phyloP scores from a whole-genome alignment of 1,284 basidiomycete species.

The Neolentinus lepideus region DNA sequence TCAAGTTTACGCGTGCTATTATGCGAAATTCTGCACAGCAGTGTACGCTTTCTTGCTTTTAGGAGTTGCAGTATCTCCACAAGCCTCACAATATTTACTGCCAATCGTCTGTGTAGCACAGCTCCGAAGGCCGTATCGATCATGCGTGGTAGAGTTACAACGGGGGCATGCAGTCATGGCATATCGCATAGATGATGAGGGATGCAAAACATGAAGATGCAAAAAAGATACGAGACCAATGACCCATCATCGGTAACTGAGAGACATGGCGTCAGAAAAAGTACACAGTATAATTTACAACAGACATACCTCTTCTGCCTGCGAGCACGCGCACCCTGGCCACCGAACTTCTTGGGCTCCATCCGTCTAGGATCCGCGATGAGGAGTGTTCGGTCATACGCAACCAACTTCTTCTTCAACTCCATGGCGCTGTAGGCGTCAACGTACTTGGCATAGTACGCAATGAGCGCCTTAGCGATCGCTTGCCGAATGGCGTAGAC shows the following conservation, averaged over 20 bases:
- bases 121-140: background rate
- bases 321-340: constrained; percentile 91
- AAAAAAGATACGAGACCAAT: constrained; percentile 25
- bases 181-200: constrained; percentile 30
- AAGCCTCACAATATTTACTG: too few species aligned
- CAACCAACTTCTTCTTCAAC: constrained; percentile 93
- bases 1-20: too few species aligned
- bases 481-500: constrained; percentile 99
- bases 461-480: constrained; percentile 96
- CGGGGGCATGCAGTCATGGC: constrained; percentile 30
- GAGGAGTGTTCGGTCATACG: constrained; percentile 91
- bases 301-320: constrained; percentile 82
- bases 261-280: background rate
- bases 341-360: constrained; percentile 99
- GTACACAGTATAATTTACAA: background rate
- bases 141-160: background rate
- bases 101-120: background rate
- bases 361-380: constrained; percentile 98
- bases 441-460: constrained; percentile 98
- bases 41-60: too few species aligned
- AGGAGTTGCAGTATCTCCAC: too few species aligned
- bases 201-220: constrained; percentile 39
- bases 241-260: constrained; percentile 81
- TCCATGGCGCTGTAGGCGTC: constrained; percentile 97
- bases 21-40: too few species aligned